Base-by-base conservation (phyloP, 352 stramenopile species). In the Phytophthora parvispora region DNA sequence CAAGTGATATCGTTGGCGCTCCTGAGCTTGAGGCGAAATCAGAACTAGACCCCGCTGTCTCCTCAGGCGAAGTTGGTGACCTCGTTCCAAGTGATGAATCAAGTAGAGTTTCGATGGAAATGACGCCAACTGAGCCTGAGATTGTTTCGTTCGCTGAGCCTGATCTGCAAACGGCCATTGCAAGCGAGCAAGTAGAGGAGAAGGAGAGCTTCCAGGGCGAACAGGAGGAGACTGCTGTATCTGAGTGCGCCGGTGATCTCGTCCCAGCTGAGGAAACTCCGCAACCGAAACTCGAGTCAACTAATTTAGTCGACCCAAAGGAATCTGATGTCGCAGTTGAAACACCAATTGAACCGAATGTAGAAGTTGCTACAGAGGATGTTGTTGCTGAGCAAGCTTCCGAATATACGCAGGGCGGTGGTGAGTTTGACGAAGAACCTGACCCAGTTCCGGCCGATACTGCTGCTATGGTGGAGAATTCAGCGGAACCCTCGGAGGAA, bases 391-490 rank as follows among this genome's bases (percentile, higher is more conserved):
- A n/a, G 1, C 25, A 60, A 66, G 31, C 27, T n/a, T 22, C 34
- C 12, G 54, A 42, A 24, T 60, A 60, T 20, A 45, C 28, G 49
- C 43, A 58, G 4, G 62, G 18, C 9, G 15, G 54, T 4, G 53
- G 61, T 31, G 40, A 20, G 2, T 49, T 66, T 49, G 43, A 64
- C 34, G 45, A 58, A 43, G 45, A 61, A 25, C 51, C 43, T 34
- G 49, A 69, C 7, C 42, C 20, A 32, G 24, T 12, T 54, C 12
- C 29, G 7, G 29, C n/a, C 28, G 34, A 69, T 57, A 9, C 18
- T 18, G 22, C 24, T 52, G 32, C 9, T 47, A 18, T 48, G 5
- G 12, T 24, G 47, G 42, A 36, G 1, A 56, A 2, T 50, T 28
- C 63, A 28, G 27, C 22, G 20, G 36, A 69, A 25, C 27, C 47